These are phyloP conservation scores for Saksenaea oblongispora DNA, from an alignment of 371 early-diverging fungal species.

Conservation along the genomic window DNA sequence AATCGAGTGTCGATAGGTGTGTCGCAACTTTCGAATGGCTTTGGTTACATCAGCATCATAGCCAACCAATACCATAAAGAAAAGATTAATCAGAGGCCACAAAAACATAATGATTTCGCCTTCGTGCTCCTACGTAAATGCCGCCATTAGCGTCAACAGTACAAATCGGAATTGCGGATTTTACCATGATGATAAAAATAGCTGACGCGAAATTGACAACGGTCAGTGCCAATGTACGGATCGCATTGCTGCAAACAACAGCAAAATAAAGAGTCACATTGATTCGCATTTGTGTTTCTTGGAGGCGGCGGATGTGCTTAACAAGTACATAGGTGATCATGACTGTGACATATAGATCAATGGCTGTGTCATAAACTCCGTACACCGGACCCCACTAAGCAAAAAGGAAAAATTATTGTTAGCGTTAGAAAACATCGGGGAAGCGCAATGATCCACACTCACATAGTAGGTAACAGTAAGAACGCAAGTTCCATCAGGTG, in stretches of 20 bases:
- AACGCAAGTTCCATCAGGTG: conserved; percentile 21
- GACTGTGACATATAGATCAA: conserved; percentile 43
- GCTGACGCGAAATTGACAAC: conserved; percentile 9
- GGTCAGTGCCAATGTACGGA: background rate
- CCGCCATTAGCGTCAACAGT: background rate
- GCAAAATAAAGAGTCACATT: conserved; percentile 33
- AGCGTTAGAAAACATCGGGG: background rate
- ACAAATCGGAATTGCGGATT: background rate
- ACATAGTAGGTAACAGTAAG: conserved; percentile 33
- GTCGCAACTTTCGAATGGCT: background rate
- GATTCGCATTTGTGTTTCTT: conserved; percentile 18
- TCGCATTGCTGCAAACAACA: conserved; percentile 22
- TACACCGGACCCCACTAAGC: conserved; percentile 45
- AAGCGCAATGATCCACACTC: conserved; percentile 12
- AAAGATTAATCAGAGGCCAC: conserved; percentile 8
- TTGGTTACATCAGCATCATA: conserved; percentile 10
- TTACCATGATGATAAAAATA: conserved; percentile 4
- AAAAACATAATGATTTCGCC: background rate
- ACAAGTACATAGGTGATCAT: conserved; percentile 32
- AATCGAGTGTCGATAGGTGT: background rate
- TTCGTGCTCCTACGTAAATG: background rate
- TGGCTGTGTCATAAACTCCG: conserved; percentile 37
- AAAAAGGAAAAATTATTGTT: background rate
- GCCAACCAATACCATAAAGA: conserved; percentile 1
- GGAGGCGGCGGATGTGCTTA: conserved; percentile 31